Base-by-base conservation (phyloP, 1,284 basidiomycete species). In the Ceratobasidium theobromae region DNA sequence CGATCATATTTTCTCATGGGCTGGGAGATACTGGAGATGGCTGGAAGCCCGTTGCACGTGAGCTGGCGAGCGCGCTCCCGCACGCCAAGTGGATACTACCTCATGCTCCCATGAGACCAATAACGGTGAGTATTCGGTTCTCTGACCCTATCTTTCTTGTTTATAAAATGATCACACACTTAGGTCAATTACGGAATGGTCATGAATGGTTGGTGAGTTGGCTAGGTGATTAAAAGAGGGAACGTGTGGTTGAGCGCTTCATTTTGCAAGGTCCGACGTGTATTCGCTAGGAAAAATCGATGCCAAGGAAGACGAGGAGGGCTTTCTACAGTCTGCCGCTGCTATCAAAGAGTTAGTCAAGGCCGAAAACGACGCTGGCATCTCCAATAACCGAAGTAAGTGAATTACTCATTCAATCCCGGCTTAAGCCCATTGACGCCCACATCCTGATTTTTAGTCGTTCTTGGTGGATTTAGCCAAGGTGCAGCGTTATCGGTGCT, bases 381-480 rank as follows among this genome's bases (percentile, higher is more conserved):
- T 88, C 57, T 81, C 85, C 4, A 77, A 87, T 27, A 79, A 82
- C 16, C 27, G 28, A 51, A 62, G 57, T 62, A 51, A 67, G 72
- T 58, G 62, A 25, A 28, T 43, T 18, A 21, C n/a, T 30, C 16
- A 65, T 67, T 46, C 53, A 65, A 38, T 30, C 43, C 18, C 48
- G 66, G 27, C 70, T 65, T 33, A 38, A 53, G 57, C 38, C 41
- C 49, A 23, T 9, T 30, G 14, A 30, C 4, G 5, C 14, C 60
- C 23, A 3, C 51, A 4, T 46, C 23, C n/a, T 35, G 52, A 30
- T 6, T 48, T 28, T 18, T 82, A 28, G 86, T 90, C 69, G 80
- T 95, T 16, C 76, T 96, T 28, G 93, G 91, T 33, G 94, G 95
- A 1, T 97, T 96, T 78, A 89, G 86, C 67, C 94, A 96, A 76